A percentile compares a stretch with the other conserved stretches of the same genome.
phyloP scores from a whole-genome alignment of 495 filamentous ascomycete genomes.

The Diplogelasinospora grovesii region DNA sequence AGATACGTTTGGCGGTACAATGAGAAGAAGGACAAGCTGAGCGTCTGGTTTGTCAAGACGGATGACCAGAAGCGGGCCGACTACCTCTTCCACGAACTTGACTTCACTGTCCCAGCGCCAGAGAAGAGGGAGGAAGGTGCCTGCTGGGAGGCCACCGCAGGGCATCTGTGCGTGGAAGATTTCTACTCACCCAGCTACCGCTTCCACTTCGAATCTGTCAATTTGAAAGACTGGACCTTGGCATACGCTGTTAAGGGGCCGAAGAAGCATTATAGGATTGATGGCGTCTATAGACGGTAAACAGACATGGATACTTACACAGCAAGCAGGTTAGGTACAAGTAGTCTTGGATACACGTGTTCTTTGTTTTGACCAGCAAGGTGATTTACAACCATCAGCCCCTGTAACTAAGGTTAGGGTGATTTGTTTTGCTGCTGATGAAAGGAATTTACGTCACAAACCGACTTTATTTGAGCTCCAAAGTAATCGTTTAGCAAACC shows the following conservation, averaged over 20 bases:
- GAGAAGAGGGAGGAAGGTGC: conserved; percentile 10
- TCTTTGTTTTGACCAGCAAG: too few relatives aligned
- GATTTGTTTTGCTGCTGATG: too few relatives aligned
- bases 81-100: conserved; percentile 59
- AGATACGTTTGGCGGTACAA: conserved; percentile 54
- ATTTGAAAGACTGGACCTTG: conserved; percentile 47
- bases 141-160: conserved; percentile 50
- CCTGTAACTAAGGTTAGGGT: too few relatives aligned
- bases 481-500: too few relatives aligned
- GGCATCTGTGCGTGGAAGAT: conserved; percentile 59
- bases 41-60: conserved; percentile 60
- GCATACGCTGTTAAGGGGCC: conserved; percentile 59
- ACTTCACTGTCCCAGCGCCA: conserved; percentile 24
- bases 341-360: too few relatives aligned
- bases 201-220: conserved; percentile 51
- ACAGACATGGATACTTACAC: too few relatives aligned
- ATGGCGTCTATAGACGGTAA: conserved; percentile 42
- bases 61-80: conserved; percentile 51
- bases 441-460: too few relatives aligned
- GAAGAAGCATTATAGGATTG: conserved; percentile 59
- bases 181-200: conserved; percentile 56
- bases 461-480: too few relatives aligned
- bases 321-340: too few relatives aligned
- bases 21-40: conserved; percentile 47
- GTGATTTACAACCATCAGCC: too few relatives aligned